Evolutionary conservation across 306 rosid genomes (phyloP).

Genomic region (Casuarina glauca): DNA sequence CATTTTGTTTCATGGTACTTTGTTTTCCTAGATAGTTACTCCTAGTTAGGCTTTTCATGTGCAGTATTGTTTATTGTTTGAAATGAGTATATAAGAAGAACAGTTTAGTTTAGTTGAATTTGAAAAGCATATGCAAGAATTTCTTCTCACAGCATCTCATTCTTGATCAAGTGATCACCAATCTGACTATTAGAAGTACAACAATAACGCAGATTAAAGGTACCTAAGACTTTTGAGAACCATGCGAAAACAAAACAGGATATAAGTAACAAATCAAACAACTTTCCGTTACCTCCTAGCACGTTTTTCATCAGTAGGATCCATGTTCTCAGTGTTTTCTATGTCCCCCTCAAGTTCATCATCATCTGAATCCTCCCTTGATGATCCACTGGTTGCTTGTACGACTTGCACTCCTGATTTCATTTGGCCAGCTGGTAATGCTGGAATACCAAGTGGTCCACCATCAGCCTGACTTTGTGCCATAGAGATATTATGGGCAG

Average conservation of each 20-base stretch:
- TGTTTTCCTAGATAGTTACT: background rate
- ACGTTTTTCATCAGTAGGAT: conserved; percentile 54
- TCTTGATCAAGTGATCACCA: background rate
- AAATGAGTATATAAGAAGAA: background rate
- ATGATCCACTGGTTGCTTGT: conserved; percentile 60
- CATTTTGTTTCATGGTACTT: conserved; percentile 12
- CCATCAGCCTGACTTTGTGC: conserved; percentile 39
- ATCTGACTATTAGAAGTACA: background rate
- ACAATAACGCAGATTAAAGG: background rate
- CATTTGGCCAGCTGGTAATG: conserved; percentile 41
- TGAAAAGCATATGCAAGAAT: background rate
- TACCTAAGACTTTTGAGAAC: background rate
- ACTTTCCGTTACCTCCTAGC: conserved; percentile 46
- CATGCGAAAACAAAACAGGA: conserved; percentile 3
- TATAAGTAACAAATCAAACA: conserved; percentile 8
- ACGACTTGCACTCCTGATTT: conserved; percentile 32
- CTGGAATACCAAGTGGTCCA: conserved; percentile 35
- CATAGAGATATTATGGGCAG: conserved; percentile 21
- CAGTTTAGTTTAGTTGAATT: background rate
- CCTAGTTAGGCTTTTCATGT: background rate
- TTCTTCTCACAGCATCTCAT: background rate
- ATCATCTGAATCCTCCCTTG: conserved; percentile 59
- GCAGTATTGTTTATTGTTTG: background rate
- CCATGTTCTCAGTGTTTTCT: conserved; percentile 49
- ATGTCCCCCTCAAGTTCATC: conserved; percentile 60